These are phyloP conservation scores for Albophoma yamanashiensis DNA, from an alignment of 2,329 filamentous ascomycete species.

Conservation along the genomic window DNA sequence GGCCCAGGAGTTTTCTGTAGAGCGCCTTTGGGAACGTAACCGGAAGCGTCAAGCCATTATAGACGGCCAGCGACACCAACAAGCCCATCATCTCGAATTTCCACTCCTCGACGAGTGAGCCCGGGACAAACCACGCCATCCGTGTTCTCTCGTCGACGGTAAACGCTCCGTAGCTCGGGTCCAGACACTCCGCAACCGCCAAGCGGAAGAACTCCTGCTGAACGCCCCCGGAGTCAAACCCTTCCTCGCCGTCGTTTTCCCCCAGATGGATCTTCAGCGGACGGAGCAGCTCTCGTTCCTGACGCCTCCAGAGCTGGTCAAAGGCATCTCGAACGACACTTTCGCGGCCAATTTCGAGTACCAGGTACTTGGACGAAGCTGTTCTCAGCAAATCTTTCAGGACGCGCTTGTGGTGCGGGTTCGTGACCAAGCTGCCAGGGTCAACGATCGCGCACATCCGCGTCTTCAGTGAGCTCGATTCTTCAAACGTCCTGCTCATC, in stretches of 20 bases:
- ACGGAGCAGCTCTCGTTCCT: conserved; percentile 69
- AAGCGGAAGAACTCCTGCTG: conserved; percentile 94
- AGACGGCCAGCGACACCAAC: conserved; percentile 80
- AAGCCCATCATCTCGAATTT: conserved; percentile 85
- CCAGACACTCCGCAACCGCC: conserved; percentile 67
- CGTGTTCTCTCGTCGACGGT: conserved; percentile 64
- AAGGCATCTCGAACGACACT: conserved; percentile 64
- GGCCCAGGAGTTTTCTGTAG: conserved; percentile 67
- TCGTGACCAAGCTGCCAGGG: conserved; percentile 42
- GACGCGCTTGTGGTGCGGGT: conserved; percentile 47
- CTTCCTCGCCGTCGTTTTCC: conserved; percentile 73
- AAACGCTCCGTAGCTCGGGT: conserved; percentile 72
- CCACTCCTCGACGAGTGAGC: conserved; percentile 72
- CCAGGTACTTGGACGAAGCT: conserved; percentile 59
- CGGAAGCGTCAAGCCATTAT: conserved; percentile 86
- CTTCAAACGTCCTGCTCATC: conserved; percentile 74
- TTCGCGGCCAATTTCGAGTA: conserved; percentile 58
- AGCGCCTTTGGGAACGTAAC: conserved; percentile 79
- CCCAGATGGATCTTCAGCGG: conserved; percentile 85
- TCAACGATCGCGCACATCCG: conserved; percentile 46
- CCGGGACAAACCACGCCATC: conserved; percentile 82
- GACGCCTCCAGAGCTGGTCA: conserved; percentile 80
- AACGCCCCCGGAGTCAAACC: conserved; percentile 87
- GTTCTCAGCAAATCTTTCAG: conserved; percentile 53
- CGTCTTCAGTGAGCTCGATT: conserved; percentile 47